Evolutionary conservation across 2,329 filamentous ascomycete species (phyloP), one percentile per base, ranked within the genome.

Genomic region (Aspergillus phoenicis): DNA sequence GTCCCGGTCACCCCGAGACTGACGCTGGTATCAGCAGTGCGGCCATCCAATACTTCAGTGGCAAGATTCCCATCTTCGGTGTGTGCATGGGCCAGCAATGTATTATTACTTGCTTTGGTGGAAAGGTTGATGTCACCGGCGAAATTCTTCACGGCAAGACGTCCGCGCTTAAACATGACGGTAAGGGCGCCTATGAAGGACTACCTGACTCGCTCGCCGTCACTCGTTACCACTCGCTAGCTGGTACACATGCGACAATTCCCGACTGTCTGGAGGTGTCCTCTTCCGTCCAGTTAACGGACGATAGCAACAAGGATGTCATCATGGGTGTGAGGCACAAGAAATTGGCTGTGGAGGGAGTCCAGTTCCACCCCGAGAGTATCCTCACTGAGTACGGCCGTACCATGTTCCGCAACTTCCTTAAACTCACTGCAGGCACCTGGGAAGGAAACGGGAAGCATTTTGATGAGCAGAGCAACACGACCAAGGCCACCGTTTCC

Each of bases 1-100:
- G 95, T 1, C 96, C 95, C 10, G 95, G 95, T 38, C 96, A 99
- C 79, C 95, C 95, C 43, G 83, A 86, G 67, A 93, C 88, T 52
- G 96, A 99, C 79, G 93, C 95, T 20, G 96, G 95, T 59, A 87
- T 99, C 71, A 97, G 93, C 77, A 92, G 92, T 73, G 91, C 91
- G 77, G 93, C 92, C 45, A 97, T 99, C 72, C 84, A 87, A 70
- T 84, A 97, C 76, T 99, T 98, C 77, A 88, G 90, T 30, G 95
- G 95, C 68, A 98, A 97, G 79, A 91, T 99, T 52, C 95, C 95
- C 10, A 87, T 99, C 13, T 86, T 99, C 56, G 95, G 95, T n/a
- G 95, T 99, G 30, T 99, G 95, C 74, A 98, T 99, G 94, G 95
- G 95, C 68, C 89, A 97, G 88, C 95, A 99, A 82, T 99, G 95